Conservation (phyloP, 2,329 filamentous ascomycete genomes). For the Exserohilum rostratum region DNA sequence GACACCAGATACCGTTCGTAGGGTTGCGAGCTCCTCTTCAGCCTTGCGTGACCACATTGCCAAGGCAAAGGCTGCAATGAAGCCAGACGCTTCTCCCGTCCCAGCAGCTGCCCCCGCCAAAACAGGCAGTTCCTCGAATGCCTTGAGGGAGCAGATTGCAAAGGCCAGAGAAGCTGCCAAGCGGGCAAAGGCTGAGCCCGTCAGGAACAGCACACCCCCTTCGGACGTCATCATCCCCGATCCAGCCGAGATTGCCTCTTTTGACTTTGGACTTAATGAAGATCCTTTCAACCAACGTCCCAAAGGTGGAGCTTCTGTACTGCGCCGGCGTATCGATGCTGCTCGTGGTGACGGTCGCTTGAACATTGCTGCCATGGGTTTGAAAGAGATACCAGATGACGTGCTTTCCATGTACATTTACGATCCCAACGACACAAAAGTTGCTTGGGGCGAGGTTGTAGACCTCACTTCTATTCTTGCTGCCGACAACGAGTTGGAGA, state of each 20-base stretch:
- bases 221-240: conserved; percentile 42
- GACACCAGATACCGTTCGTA: conserved; percentile 43
- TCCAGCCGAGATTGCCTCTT: conserved; percentile 46
- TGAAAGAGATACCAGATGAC: conserved; percentile 80
- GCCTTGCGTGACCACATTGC: conserved; percentile 90
- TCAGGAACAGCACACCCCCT: conserved; percentile 37
- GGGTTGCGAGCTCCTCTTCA: conserved; percentile 71
- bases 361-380: conserved; percentile 83
- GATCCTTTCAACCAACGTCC: conserved; percentile 74
- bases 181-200: conserved; percentile 28
- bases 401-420: conserved; percentile 91
- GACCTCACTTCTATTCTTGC: conserved; percentile 84
- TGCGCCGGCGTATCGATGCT: conserved; percentile 73
- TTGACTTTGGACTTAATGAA: conserved; percentile 66
- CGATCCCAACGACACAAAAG: conserved; percentile 64
- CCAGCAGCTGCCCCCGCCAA: conserved; percentile 39
- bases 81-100: conserved; percentile 22
- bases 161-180: conserved; percentile 81
- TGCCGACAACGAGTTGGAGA: conserved; percentile 85
- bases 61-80: conserved; percentile 82
- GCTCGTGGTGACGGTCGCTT: conserved; percentile 80
- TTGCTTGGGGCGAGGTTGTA: conserved; percentile 88
- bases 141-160: conserved; percentile 88
- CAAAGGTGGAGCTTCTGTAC: conserved; percentile 68
- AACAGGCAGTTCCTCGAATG: conserved; percentile 72